Evolutionary conservation across 208 protist genomes (phyloP).

Genomic region (Leishmania mexicana): DNA sequence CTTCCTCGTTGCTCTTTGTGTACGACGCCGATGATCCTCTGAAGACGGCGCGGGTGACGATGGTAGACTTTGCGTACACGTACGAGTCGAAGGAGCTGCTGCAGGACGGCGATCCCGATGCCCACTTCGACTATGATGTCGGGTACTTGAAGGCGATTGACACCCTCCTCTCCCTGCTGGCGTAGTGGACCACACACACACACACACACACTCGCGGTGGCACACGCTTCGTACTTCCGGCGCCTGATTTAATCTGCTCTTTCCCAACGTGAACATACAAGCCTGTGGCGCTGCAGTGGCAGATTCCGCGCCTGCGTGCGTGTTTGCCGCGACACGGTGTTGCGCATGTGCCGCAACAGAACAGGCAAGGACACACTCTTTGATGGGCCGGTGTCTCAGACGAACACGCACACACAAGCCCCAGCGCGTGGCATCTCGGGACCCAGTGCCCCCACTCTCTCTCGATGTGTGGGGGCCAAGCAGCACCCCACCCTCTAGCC

Average conservation of each 20-base stretch:
- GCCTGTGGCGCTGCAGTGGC: neutral
- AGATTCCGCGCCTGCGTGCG: neutral
- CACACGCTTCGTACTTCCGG: neutral
- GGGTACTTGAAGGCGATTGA: slow-evolving; percentile 81
- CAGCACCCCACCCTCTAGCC: no score
- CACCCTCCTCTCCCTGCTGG: slow-evolving; percentile 64
- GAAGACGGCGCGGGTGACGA: slow-evolving; percentile 73
- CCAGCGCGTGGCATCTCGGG: neutral
- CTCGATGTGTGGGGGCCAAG: neutral
- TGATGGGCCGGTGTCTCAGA: neutral
- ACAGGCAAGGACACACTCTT: neutral
- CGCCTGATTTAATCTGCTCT: neutral
- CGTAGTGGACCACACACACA: slow-evolving; percentile 9
- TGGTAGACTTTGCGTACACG: slow-evolving; percentile 92
- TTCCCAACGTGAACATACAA: neutral
- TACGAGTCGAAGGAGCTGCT: slow-evolving; percentile 76
- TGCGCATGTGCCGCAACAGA: neutral
- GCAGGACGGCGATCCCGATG: slow-evolving; percentile 61
- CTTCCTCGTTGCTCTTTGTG: slow-evolving; percentile 87
- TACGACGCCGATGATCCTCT: slow-evolving; percentile 75
- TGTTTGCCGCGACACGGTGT: neutral
- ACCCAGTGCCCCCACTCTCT: neutral
- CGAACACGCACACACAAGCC: neutral
- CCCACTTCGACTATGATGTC: slow-evolving; percentile 60
- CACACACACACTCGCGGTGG: neutral